Evolutionary conservation across 306 rosid species (phyloP).

Genomic region (Pyrus pyrifolia): DNA sequence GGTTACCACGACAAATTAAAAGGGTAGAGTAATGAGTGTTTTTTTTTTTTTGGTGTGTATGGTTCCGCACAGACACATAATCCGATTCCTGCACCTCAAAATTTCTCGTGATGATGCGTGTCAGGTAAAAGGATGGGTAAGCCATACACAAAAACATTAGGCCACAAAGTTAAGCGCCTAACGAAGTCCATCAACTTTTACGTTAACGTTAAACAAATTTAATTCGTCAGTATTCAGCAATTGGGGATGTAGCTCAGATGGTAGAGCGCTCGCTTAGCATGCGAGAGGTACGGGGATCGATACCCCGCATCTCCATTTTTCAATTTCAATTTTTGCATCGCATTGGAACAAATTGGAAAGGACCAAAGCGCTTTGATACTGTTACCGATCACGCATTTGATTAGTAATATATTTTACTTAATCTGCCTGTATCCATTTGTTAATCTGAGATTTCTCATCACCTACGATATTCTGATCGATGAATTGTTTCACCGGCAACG

Average conservation of each 20-base stretch:
- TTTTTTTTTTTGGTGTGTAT: too few relatives aligned
- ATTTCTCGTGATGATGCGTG: neutral
- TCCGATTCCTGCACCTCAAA: too few relatives aligned
- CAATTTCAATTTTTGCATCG: neutral
- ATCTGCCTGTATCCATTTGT: neutral
- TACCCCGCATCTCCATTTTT: conserved; percentile 80
- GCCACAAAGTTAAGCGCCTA: neutral
- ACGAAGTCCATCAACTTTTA: neutral
- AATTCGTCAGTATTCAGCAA: neutral
- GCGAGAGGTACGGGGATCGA: conserved; percentile 95
- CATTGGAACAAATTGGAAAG: neutral
- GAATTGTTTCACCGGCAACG: neutral
- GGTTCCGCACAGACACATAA: too few relatives aligned
- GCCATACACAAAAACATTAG: neutral
- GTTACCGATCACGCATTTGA: neutral
- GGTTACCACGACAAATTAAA: too few relatives aligned
- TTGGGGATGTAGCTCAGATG: conserved; percentile 94
- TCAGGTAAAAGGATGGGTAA: neutral
- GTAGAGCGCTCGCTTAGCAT: conserved; percentile 99
- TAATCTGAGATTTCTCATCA: neutral
- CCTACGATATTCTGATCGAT: neutral
- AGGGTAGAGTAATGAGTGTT: too few relatives aligned
- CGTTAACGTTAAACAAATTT: fast-evolving
- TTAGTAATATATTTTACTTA: neutral
- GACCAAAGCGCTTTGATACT: neutral